A percentile compares a stretch with the other conserved stretches of the same genome.
These are phyloP conservation scores for Fusarium neocosmosporiellum DNA, from an alignment of 2,329 filamentous ascomycete species.

Conservation along the genomic window DNA sequence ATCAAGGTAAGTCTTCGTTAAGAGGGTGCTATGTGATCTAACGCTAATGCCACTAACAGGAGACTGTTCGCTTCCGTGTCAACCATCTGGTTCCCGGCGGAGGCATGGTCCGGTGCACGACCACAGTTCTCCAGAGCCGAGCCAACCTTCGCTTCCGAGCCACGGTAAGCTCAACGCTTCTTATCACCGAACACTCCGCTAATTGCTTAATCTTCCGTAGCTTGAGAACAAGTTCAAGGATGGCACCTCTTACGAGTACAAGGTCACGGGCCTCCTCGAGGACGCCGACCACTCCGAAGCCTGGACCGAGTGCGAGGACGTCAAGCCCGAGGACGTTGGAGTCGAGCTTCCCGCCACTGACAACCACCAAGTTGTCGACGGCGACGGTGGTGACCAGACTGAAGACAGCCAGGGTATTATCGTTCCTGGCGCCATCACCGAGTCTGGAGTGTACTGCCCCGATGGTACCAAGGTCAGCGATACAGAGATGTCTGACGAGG, in stretches of 20 bases:
- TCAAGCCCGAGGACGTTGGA: background rate
- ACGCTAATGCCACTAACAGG: background rate
- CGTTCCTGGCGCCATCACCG: background rate
- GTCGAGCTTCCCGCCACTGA: background rate
- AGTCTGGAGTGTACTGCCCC: background rate
- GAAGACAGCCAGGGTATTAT: background rate
- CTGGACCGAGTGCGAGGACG: background rate
- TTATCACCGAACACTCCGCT: background rate
- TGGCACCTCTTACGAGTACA: background rate
- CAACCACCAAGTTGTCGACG: background rate
- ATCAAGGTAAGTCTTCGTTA: background rate
- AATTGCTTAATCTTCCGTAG: background rate
- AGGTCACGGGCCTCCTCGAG: background rate
- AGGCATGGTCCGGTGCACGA: background rate
- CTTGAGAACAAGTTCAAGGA: background rate
- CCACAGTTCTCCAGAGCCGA: background rate
- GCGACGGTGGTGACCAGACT: background rate
- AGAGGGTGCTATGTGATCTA: background rate
- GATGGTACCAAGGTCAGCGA: background rate
- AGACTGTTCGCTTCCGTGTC: background rate
- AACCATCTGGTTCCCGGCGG: background rate
- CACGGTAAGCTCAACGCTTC: background rate
- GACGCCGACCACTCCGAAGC: background rate
- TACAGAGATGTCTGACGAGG: background rate
- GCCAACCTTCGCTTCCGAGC: background rate